Evolutionary conservation across 2,329 filamentous ascomycete genomes (phyloP), one percentile per base, ranked within the genome.

Genomic region (Cordyceps javanica): DNA sequence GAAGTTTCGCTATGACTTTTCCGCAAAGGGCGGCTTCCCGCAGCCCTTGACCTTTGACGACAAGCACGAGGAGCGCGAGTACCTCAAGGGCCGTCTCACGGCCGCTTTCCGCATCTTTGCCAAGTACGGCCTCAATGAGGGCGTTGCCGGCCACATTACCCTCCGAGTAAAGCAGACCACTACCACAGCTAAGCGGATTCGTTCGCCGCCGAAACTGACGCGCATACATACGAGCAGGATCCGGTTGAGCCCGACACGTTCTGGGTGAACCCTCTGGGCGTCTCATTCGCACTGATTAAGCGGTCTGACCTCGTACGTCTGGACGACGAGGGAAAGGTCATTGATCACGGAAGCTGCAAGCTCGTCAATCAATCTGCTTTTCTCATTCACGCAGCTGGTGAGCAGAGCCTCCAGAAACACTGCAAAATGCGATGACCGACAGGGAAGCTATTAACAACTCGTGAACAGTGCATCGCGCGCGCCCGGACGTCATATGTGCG

Each of bases 211-310:
- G 14, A 32, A 19, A n/a, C 58, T 63, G 44, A 62, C 44, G 2
- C 44, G 2, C 49, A 26, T 42, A 32, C 11, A 26, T 36, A 32
- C 4, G 9, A 14, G 5, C 13, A 57, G 55, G 67, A 87, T 60
- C 84, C 84, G 0, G 78, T 87, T 11, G 80, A 86, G 46, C 81
- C 82, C 0, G 70, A 73, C 2, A 82, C 78, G 0, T 87, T 87
- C 71, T 87, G 84, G 85, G 82, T 88, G 5, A 88, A 88, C 62
- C 85, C 85, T 0, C 85, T 87, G 57, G 83, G 83, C 10, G 76
- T 82, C 2, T 77, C 82, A 3, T 88, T 86, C 70, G 80, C 80
- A 9, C 73, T 83, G 55, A 81, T 89, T 44, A 86, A 82, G 58
- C 77, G 79, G 0, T 85, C 82, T 0, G 85, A 89, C 62, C 75